Evolutionary conservation across 2,329 filamentous ascomycete species (phyloP), one percentile per base, ranked within the genome.

Genomic region (Verticillium nubilum): DNA sequence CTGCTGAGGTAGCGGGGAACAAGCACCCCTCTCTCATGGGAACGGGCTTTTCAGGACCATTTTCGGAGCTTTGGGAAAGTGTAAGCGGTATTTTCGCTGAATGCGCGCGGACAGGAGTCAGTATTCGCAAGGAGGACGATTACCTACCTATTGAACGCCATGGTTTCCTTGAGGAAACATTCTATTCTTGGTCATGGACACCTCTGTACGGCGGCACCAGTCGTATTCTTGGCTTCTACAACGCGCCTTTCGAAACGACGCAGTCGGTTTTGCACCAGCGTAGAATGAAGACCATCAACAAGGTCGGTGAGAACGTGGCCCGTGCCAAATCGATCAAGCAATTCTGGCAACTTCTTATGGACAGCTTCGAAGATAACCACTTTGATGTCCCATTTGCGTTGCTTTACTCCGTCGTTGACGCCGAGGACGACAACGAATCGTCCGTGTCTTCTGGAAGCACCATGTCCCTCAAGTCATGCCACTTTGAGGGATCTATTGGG

Each of bases 11-110:
- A 4, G 84, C 85, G 7, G 86, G 85, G 3, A 81, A 86, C 63
- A 87, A 87, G 61, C 85, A 88, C 62, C 85, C 85, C 0, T 69
- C 69, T 1, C 71, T 88, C 26, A 86, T 88, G 78, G 86, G 86
- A 0, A 81, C 81, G 42, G 81, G 74, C 26, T 71, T 87, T 66
- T 77, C 76, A 9, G 78, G 83, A 2, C 84, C 83, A 1, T 87
- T 85, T 78, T 70, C 77, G 1, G 85, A 88, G 64, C 62, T 70
- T 1, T 76, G 73, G 72, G 70, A 73, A 15, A 65, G 69, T 5
- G 61, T 70, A 5, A 67, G 65, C 5, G 66, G 70, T 6, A 60
- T 70, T 2, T 72, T 75, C 26, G 67, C 73, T 17, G 73, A 76
- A 59, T 71, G 73, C 50, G 69, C 70, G 0, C 67, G 72, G 2